Conservation (phyloP, 2,329 filamentous ascomycete genomes). For the Scleromitrula shiraiana region DNA sequence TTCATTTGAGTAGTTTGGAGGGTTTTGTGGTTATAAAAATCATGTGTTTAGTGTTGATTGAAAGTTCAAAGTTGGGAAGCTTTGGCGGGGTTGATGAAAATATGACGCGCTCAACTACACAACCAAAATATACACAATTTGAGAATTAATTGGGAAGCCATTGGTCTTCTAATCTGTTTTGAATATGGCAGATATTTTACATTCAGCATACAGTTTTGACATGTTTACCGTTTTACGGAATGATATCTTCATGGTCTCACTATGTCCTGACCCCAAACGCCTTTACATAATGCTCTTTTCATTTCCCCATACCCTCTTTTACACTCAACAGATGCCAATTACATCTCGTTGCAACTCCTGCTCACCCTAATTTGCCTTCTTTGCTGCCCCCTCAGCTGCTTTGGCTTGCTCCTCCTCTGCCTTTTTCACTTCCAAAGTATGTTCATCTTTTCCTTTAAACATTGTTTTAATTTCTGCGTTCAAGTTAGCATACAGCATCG, state of each 20-base stretch:
- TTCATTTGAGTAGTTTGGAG: conserved; percentile 12
- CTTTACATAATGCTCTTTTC: conserved; percentile 1
- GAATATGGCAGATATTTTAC: conserved; percentile 5
- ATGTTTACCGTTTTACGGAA: background rate
- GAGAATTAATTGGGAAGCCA: background rate
- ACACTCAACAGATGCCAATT: too few relatives aligned
- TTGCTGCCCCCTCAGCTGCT: background rate
- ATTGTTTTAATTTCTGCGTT: conserved; percentile 26
- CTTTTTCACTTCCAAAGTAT: too few relatives aligned
- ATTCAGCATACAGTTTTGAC: conserved; percentile 12
- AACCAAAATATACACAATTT: background rate
- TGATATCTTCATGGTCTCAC: conserved; percentile 7
- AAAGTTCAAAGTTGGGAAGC: conserved; percentile 4
- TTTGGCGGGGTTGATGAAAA: conserved; percentile 10
- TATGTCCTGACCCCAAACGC: conserved; percentile 17
- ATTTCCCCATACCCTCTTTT: background rate
- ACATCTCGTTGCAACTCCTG: background rate
- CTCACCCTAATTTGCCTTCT: too few relatives aligned
- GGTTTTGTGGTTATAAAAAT: conserved; percentile 3
- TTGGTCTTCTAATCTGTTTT: background rate
- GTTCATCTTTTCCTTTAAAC: conserved; percentile 20
- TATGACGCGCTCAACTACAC: conserved; percentile 2
- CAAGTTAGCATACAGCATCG: conserved; percentile 11
- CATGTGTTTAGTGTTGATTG: background rate
- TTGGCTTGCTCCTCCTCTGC: background rate